Evolutionary conservation across 306 rosid genomes (phyloP).

Genomic region (Corylus americana): DNA sequence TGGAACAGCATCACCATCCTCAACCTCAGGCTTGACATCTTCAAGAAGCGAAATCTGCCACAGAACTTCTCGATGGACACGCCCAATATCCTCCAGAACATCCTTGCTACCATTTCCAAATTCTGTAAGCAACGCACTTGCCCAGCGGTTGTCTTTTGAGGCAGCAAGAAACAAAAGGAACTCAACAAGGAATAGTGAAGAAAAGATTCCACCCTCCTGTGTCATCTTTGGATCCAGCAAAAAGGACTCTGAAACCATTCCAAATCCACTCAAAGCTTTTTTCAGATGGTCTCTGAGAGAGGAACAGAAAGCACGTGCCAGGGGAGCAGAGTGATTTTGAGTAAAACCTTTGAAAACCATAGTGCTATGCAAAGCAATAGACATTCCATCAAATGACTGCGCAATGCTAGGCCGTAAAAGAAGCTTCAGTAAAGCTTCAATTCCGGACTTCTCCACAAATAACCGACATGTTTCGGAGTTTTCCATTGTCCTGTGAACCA

Average conservation of each 20-base stretch:
- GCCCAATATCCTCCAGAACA: constrained; percentile 85
- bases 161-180: constrained; percentile 96
- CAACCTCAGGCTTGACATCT: constrained; percentile 66
- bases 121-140: constrained; percentile 80
- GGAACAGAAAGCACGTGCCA: constrained; percentile 88
- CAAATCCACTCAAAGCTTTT: constrained; percentile 74
- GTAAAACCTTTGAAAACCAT: constrained; percentile 96
- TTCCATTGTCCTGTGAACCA: constrained; percentile 94
- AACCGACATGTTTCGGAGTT: constrained; percentile 91
- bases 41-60: constrained; percentile 95
- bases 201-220: constrained; percentile 58
- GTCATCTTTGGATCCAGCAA: constrained; percentile 76
- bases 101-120: constrained; percentile 86
- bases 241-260: constrained; percentile 53
- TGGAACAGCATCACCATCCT: constrained; percentile 66
- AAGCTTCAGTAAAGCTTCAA: constrained; percentile 84
- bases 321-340: constrained; percentile 84
- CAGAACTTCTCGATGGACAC: constrained; percentile 76
- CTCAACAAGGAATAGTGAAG: constrained; percentile 83
- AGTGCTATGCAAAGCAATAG: constrained; percentile 92
- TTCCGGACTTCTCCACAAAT: constrained; percentile 93
- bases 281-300: constrained; percentile 73
- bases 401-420: constrained; percentile 70
- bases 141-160: constrained; percentile 95
- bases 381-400: constrained; percentile 93